Conservation (phyloP, 805 yeast species). For the Isabelozyma pseudorhagii region DNA sequence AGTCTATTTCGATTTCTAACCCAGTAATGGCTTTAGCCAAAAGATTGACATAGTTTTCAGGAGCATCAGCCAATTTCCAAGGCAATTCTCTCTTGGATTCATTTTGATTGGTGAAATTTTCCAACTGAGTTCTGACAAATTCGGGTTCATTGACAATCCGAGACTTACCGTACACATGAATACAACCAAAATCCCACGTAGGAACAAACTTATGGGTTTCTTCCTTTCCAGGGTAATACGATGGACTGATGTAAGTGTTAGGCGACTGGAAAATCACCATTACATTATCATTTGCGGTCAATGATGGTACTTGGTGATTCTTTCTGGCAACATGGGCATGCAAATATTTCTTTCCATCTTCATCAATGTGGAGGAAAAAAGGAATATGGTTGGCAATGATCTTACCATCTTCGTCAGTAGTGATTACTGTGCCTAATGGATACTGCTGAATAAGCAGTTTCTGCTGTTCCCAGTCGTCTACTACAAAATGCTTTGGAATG, state of each 20-base stretch:
- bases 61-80: constrained; percentile 62
- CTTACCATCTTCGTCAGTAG: constrained; percentile 34
- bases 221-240: constrained; percentile 55
- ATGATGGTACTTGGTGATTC: constrained; percentile 48
- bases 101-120: constrained; percentile 42
- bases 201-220: constrained; percentile 63
- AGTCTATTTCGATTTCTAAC: constrained; percentile 47
- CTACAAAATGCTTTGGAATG: constrained; percentile 31
- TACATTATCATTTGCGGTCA: constrained; percentile 36
- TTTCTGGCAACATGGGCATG: constrained; percentile 54
- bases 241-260: constrained; percentile 55
- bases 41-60: constrained; percentile 41
- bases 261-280: constrained; percentile 51
- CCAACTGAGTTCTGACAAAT: constrained; percentile 45
- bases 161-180: constrained; percentile 54
- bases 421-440: constrained; percentile 54
- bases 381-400: constrained; percentile 58
- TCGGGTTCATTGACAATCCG: constrained; percentile 41
- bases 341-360: constrained; percentile 36
- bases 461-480: constrained; percentile 33
- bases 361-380: constrained; percentile 38
- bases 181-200: constrained; percentile 64
- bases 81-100: constrained; percentile 40
- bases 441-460: constrained; percentile 39
- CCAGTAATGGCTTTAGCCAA: constrained; percentile 54